Conservation (phyloP, 2,329 filamentous ascomycete species). For the Metarhizium album region DNA sequence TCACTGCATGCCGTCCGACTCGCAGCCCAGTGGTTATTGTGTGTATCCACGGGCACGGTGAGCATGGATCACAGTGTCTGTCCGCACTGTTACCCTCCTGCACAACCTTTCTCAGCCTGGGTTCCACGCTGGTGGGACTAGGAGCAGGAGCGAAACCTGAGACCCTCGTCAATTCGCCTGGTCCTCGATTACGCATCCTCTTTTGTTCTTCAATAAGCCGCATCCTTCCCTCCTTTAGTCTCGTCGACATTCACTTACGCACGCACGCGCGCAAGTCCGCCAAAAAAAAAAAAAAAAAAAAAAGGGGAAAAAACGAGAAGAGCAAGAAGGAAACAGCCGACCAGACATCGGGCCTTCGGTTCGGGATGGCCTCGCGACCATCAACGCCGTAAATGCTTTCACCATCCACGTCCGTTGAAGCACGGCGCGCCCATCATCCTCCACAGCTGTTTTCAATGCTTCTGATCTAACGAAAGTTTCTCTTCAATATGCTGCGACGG, state of each 20-base stretch:
- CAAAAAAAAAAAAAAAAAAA: too few species aligned
- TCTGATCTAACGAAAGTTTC: background rate
- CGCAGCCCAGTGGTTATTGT: too few species aligned
- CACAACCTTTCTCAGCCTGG: too few species aligned
- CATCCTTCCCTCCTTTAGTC: background rate
- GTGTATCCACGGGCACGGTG: too few species aligned
- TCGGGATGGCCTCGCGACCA: background rate
- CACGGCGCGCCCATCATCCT: conserved; percentile 2
- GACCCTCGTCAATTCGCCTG: background rate
- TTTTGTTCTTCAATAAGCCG: background rate
- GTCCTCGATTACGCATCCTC: background rate
- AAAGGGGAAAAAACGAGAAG: too few species aligned
- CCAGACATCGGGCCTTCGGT: background rate
- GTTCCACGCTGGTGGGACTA: background rate
- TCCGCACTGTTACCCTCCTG: too few species aligned
- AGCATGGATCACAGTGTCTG: too few species aligned
- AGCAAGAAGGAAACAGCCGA: too few species aligned
- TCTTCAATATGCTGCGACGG: conserved; percentile 48
- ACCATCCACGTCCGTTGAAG: background rate
- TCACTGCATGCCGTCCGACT: too few species aligned
- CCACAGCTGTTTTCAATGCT: conserved; percentile 2
- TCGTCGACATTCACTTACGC: background rate
- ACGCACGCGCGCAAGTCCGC: background rate
- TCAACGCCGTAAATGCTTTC: background rate
- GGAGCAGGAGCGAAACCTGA: background rate